Evolutionary conservation across 1,139 yeast genomes (phyloP).

Genomic region (Blastobotrys aristatus): DNA sequence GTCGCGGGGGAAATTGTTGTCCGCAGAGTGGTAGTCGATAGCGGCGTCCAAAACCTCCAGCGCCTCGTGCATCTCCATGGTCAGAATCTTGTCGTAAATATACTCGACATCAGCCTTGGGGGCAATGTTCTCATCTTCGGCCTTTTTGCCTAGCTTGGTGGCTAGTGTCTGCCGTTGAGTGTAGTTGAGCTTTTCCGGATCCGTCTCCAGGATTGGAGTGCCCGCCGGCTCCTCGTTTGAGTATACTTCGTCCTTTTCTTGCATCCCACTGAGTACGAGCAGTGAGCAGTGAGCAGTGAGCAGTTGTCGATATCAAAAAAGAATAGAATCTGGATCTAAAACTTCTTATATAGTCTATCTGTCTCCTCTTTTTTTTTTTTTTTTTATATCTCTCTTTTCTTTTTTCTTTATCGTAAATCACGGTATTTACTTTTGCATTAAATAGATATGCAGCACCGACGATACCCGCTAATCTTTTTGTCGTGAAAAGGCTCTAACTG

Average conservation of each 20-base stretch:
- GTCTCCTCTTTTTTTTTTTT: no score
- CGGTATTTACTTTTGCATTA: no score
- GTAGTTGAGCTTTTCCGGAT: slow-evolving; percentile 1
- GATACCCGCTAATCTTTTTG: no score
- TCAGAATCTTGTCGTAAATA: slow-evolving; percentile 40
- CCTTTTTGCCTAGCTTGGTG: slow-evolving; percentile 6
- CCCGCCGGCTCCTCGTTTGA: background rate
- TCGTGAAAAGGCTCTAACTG: no score
- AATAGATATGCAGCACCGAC: no score
- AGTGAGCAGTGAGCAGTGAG: no score
- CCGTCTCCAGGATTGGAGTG: background rate
- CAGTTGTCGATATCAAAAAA: no score
- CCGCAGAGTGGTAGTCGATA: slow-evolving; percentile 42
- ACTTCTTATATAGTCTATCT: background rate
- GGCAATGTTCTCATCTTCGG: slow-evolving; percentile 12
- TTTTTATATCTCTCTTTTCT: background rate
- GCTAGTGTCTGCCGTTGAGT: slow-evolving; percentile 3
- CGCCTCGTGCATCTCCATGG: slow-evolving; percentile 40
- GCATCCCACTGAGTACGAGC: no score
- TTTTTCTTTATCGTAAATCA: background rate
- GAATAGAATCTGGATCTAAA: background rate
- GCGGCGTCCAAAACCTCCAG: slow-evolving; percentile 41
- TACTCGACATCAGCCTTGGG: slow-evolving; percentile 24
- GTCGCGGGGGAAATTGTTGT: slow-evolving; percentile 45
- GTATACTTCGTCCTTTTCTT: background rate